Conservation (phyloP, 345 rosid genomes). For the Camelina hispida region DNA sequence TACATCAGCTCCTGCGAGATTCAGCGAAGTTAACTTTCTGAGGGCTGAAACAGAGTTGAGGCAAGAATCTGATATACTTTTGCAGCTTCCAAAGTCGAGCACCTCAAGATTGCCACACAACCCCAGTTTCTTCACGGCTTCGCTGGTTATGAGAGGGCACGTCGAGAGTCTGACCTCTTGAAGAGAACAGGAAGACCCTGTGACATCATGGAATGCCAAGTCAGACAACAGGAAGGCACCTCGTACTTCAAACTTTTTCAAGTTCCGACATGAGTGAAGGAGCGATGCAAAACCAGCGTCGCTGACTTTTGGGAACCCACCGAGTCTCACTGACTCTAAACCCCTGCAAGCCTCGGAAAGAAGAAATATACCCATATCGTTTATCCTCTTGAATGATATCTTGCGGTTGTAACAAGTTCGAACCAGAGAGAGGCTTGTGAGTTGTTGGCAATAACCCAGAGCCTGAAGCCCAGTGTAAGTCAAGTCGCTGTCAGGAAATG, state of each 20-base stretch:
- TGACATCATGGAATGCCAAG: conserved; percentile 68
- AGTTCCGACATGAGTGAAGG: conserved; percentile 58
- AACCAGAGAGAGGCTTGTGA: conserved; percentile 58
- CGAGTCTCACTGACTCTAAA: conserved; percentile 58
- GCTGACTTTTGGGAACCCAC: conserved; percentile 69
- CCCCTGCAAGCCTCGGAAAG: conserved; percentile 64
- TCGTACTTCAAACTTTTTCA: conserved; percentile 65
- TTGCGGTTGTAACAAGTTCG: conserved; percentile 56
- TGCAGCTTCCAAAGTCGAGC: conserved; percentile 68
- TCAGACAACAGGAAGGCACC: conserved; percentile 64
- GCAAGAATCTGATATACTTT: conserved; percentile 67
- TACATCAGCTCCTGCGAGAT: conserved; percentile 68
- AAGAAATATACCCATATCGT: conserved; percentile 73
- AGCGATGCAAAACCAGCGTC: conserved; percentile 77
- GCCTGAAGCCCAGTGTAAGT: conserved; percentile 62
- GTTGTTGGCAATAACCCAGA: conserved; percentile 48
- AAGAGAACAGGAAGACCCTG: conserved; percentile 53
- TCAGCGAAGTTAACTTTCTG: conserved; percentile 51
- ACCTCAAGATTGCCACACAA: conserved; percentile 57
- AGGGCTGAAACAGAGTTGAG: conserved; percentile 54
- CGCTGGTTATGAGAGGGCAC: conserved; percentile 68
- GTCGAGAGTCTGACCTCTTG: conserved; percentile 61
- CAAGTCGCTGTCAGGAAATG: conserved; percentile 49
- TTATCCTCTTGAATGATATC: conserved; percentile 64
- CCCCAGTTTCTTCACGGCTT: conserved; percentile 66